These are phyloP conservation scores for Torulaspora delbrueckii DNA, from an alignment of 805 yeast species.

Conservation along the genomic window DNA sequence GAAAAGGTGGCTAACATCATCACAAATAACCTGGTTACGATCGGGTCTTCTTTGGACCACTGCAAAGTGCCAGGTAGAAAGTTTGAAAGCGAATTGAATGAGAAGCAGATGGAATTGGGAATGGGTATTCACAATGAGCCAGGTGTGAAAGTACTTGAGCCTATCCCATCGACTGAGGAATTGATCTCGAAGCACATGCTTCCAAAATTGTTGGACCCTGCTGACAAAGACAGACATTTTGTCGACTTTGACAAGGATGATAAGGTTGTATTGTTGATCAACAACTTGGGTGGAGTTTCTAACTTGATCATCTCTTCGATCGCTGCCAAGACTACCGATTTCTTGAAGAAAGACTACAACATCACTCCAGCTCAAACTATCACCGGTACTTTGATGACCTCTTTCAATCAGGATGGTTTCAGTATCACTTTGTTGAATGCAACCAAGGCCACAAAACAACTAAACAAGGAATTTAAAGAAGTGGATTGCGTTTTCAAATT, in stretches of 20 bases:
- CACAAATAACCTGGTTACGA: conserved; percentile 67
- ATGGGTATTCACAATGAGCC: conserved; percentile 97
- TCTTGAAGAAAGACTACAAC: conserved; percentile 48
- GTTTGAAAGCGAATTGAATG: conserved; percentile 48
- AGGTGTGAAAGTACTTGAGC: conserved; percentile 53
- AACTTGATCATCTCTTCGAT: conserved; percentile 72
- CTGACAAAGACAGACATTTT: conserved; percentile 74
- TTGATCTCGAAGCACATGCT: conserved; percentile 55
- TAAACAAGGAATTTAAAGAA: conserved; percentile 34
- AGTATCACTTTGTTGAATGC: conserved; percentile 76
- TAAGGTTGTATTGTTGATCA: conserved; percentile 64
- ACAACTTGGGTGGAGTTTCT: conserved; percentile 89
- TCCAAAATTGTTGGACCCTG: conserved; percentile 52
- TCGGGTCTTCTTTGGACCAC: conserved; percentile 86
- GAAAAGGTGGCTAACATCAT: conserved; percentile 55
- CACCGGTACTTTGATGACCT: conserved; percentile 79
- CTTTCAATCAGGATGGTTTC: conserved; percentile 89
- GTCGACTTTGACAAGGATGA: conserved; percentile 64
- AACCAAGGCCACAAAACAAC: conserved; percentile 42
- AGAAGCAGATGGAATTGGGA: conserved; percentile 78
- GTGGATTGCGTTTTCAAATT: conserved; percentile 43
- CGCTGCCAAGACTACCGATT: conserved; percentile 51
- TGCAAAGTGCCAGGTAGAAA: conserved; percentile 84
- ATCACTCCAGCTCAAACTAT: conserved; percentile 64
- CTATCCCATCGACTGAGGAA: conserved; percentile 64